A percentile compares a stretch with the other conserved stretches of the same genome.
Conservation (phyloP, 2,329 filamentous ascomycete species). For the Neurospora sp. region DNA sequence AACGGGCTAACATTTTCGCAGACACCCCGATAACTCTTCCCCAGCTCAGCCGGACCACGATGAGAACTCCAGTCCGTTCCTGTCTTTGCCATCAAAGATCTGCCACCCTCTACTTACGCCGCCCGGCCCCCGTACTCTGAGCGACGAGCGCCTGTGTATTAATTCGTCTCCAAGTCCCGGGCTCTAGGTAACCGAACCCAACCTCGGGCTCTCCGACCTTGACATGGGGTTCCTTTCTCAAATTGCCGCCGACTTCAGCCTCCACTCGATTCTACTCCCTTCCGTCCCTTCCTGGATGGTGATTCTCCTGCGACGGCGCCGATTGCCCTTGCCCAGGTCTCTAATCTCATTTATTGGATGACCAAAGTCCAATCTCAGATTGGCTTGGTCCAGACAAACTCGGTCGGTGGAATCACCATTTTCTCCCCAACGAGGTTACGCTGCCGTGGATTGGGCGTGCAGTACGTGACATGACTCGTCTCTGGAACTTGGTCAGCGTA, state of each 20-base stretch:
- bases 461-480: neutral
- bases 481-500: conserved; percentile 2
- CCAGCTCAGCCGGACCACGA: no score
- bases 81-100: no score
- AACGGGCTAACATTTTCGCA: no score
- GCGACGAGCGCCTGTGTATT: neutral
- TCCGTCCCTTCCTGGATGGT: no score
- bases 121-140: no score
- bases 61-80: no score
- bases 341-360: conserved; percentile 3
- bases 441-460: neutral
- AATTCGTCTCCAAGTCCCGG: neutral
- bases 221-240: neutral
- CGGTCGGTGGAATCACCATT: neutral
- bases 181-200: neutral
- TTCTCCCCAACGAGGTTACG: neutral
- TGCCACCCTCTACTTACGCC: no score
- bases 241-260: neutral
- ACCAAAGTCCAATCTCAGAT: conserved; percentile 1
- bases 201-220: neutral
- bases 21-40: rapidly evolving
- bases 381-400: neutral
- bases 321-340: neutral
- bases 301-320: rapidly evolving
- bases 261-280: no score